phyloP scores from a whole-genome alignment of 2,329 filamentous ascomycete species.

The Diplodia corticola region DNA sequence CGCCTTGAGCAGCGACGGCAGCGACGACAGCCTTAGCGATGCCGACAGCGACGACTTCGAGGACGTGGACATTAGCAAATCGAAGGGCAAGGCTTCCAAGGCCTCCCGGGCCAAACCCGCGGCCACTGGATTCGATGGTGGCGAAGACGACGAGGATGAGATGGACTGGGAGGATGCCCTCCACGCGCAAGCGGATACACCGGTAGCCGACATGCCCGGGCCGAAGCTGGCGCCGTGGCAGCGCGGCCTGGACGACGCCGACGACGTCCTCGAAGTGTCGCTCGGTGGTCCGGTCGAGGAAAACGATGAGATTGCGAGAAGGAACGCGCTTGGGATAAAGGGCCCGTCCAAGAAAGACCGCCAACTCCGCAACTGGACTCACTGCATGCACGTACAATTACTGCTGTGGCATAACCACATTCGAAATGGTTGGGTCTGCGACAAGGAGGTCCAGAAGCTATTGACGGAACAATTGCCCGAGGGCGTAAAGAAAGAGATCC shows the following conservation, averaged over 20 bases:
- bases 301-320: slow-evolving; percentile 28
- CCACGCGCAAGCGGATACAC: slow-evolving; percentile 35
- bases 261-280: slow-evolving; percentile 30
- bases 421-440: slow-evolving; percentile 44
- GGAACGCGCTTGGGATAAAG: slow-evolving; percentile 66
- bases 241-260: slow-evolving; percentile 23
- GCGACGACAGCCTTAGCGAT: not conserved
- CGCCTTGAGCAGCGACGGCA: slow-evolving; percentile 2
- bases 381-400: slow-evolving; percentile 85
- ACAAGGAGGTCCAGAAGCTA: slow-evolving; percentile 36
- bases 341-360: slow-evolving; percentile 84
- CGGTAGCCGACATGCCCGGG: not conserved
- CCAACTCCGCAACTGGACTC: slow-evolving; percentile 72
- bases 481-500: slow-evolving; percentile 39
- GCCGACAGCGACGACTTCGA: slow-evolving; percentile 19
- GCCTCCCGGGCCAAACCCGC: not conserved
- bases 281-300: slow-evolving; percentile 10
- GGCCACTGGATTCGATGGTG: slow-evolving; percentile 13
- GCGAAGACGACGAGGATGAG: slow-evolving; percentile 28
- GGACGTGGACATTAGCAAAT: not conserved
- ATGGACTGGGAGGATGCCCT: slow-evolving; percentile 43
- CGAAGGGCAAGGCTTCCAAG: not conserved
- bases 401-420: slow-evolving; percentile 88
- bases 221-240: slow-evolving; percentile 2
- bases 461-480: slow-evolving; percentile 34